phyloP scores from a whole-genome alignment of 306 rosid species.

The Begonia peltatifolia region DNA sequence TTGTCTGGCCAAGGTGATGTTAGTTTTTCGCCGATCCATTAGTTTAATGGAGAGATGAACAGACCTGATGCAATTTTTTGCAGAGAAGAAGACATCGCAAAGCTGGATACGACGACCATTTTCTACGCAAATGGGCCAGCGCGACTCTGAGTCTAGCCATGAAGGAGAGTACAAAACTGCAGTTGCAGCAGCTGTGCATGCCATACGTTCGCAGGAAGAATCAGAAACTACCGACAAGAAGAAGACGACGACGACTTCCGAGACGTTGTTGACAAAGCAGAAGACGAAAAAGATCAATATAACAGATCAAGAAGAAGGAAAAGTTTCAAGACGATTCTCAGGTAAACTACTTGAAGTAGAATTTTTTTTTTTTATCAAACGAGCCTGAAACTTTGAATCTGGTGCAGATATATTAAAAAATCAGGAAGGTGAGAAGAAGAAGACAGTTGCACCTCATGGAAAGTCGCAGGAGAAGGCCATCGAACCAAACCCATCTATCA shows the following conservation, averaged over 20 bases:
- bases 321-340: slow-evolving; percentile 29
- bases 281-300: slow-evolving; percentile 29
- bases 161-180: slow-evolving; percentile 42
- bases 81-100: slow-evolving; percentile 38
- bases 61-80: neutral
- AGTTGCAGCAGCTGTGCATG: slow-evolving; percentile 64
- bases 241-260: slow-evolving; percentile 10
- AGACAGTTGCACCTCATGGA: slow-evolving; percentile 11
- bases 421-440: slow-evolving; percentile 10
- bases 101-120: slow-evolving; percentile 50
- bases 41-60: neutral
- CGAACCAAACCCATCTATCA: slow-evolving; percentile 18
- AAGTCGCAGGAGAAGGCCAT: slow-evolving; percentile 3
- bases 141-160: slow-evolving; percentile 28
- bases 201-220: slow-evolving; percentile 27
- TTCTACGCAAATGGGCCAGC: slow-evolving; percentile 25
- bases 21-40: neutral
- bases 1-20: slow-evolving; percentile 47
- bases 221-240: slow-evolving; percentile 6
- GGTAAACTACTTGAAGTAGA: slow-evolving; percentile 18
- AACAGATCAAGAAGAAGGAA: slow-evolving; percentile 16
- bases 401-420: neutral
- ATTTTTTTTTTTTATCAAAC: too few relatives aligned
- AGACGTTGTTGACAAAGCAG: slow-evolving; percentile 10
- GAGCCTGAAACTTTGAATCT: neutral